phyloP scores from a whole-genome alignment of 495 filamentous ascomycete genomes.

The Coniosporium apollinis region DNA sequence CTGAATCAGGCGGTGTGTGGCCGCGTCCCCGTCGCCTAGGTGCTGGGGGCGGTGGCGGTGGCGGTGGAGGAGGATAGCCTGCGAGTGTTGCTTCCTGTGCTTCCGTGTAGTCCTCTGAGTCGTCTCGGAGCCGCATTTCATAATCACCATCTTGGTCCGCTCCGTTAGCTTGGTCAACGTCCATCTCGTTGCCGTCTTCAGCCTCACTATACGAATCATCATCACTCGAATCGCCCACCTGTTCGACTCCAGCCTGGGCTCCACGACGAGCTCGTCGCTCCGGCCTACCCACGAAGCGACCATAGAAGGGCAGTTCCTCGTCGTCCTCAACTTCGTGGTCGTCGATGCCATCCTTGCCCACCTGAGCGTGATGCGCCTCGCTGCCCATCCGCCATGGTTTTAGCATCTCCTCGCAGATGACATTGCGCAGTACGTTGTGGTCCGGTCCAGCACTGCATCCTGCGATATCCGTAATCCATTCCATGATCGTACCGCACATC shows the following conservation, averaged over 20 bases:
- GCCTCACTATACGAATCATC: slow-evolving; percentile 30
- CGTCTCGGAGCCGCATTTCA: slow-evolving; percentile 28
- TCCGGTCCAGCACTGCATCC: slow-evolving; percentile 76
- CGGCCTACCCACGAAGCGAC: slow-evolving; percentile 19
- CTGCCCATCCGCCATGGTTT: slow-evolving; percentile 76
- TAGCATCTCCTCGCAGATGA: slow-evolving; percentile 82
- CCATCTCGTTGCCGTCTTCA: slow-evolving; percentile 19
- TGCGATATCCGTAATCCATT: slow-evolving; percentile 87
- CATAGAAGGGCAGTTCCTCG: slow-evolving; percentile 12
- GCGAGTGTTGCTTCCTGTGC: slow-evolving; percentile 51
- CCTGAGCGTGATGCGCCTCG: slow-evolving; percentile 60
- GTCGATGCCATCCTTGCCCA: slow-evolving; percentile 76
- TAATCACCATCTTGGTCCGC: slow-evolving; percentile 16
- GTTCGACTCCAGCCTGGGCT: background rate
- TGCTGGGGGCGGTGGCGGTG: slow-evolving; percentile 42
- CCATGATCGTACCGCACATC: slow-evolving; percentile 95
- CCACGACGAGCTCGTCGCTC: slow-evolving; percentile 4
- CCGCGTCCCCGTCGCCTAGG: slow-evolving; percentile 30
- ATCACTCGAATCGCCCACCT: slow-evolving; percentile 25
- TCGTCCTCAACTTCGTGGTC: slow-evolving; percentile 51
- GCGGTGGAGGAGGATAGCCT: slow-evolving; percentile 46
- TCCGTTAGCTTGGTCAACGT: slow-evolving; percentile 27
- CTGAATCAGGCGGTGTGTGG: slow-evolving; percentile 42
- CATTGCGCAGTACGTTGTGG: slow-evolving; percentile 56
- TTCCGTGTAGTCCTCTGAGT: slow-evolving; percentile 36